Evolutionary conservation across 176 grass and related monocot species (phyloP).

Genomic region (Microstegium vimineum): DNA sequence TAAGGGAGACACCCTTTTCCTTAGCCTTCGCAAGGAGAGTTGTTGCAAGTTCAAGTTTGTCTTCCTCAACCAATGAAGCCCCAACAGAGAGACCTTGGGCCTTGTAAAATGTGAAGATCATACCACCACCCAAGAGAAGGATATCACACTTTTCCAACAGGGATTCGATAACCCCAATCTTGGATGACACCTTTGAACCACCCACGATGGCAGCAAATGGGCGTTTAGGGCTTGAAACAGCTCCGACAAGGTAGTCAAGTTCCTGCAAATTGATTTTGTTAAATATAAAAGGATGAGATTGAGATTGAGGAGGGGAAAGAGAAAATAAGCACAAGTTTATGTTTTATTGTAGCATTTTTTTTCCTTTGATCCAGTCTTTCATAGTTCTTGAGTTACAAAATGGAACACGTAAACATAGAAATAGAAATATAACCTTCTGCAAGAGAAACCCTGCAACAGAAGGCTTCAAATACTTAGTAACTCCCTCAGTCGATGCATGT

Average conservation of each 20-base stretch:
- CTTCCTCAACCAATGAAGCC: constrained; percentile 68
- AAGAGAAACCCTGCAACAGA: constrained; percentile 73
- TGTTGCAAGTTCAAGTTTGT: constrained; percentile 65
- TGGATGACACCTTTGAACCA: constrained; percentile 79
- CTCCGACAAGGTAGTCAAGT: constrained; percentile 78
- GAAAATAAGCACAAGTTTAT: not conserved
- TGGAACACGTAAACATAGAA: not conserved
- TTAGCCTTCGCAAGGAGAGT: constrained; percentile 63
- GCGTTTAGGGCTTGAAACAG: constrained; percentile 62
- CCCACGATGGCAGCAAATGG: constrained; percentile 76
- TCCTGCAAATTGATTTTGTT: constrained; percentile 44
- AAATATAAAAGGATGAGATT: constrained; percentile 12
- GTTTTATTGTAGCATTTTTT: not conserved
- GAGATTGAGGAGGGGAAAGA: not conserved
- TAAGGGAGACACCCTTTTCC: constrained; percentile 61
- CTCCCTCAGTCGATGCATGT: constrained; percentile 76
- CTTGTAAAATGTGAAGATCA: constrained; percentile 90
- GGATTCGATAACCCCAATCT: constrained; percentile 74
- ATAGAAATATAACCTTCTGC: constrained; percentile 48
- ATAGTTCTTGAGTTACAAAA: not conserved
- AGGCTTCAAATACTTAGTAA: constrained; percentile 67
- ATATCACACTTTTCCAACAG: constrained; percentile 69
- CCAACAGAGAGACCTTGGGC: constrained; percentile 69
- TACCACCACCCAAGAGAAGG: constrained; percentile 73
- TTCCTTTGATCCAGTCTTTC: not conserved